These are phyloP conservation scores for Lactarius vividus DNA, from an alignment of 768 basidiomycete genomes.

Conservation along the genomic window DNA sequence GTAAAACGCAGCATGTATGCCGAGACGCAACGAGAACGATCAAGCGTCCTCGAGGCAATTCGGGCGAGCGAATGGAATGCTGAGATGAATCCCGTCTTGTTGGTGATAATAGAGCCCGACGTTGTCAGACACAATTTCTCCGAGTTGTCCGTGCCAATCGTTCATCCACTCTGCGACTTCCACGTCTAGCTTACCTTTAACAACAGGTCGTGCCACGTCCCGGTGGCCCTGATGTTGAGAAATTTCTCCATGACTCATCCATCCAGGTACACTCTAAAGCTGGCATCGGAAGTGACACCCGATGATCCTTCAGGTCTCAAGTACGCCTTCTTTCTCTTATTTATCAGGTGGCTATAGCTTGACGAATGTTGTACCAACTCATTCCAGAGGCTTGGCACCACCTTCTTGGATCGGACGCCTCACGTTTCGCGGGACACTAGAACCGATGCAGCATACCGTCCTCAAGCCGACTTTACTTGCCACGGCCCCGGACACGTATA, in stretches of 20 bases:
- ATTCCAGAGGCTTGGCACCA: slow-evolving; percentile 42
- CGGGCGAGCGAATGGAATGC: slow-evolving; percentile 69
- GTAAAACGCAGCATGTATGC: slow-evolving; percentile 85
- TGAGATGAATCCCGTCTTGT: slow-evolving; percentile 69
- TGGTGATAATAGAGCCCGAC: slow-evolving; percentile 45
- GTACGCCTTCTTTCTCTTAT: slow-evolving; percentile 6
- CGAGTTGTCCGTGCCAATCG: slow-evolving; percentile 48
- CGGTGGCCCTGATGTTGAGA: slow-evolving; percentile 55
- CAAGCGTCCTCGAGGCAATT: slow-evolving; percentile 64
- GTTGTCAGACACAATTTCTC: slow-evolving; percentile 62
- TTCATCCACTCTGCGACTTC: neutral
- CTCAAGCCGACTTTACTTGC: slow-evolving; percentile 58
- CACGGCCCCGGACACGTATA: slow-evolving; percentile 60
- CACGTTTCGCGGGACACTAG: slow-evolving; percentile 57
- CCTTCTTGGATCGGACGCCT: slow-evolving; percentile 66
- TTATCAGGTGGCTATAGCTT: neutral
- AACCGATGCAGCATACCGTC: slow-evolving; percentile 44
- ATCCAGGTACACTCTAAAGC: slow-evolving; percentile 54
- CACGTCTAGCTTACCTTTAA: slow-evolving; percentile 8
- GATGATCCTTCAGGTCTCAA: slow-evolving; percentile 30
- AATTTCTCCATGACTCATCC: slow-evolving; percentile 71
- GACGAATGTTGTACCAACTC: neutral
- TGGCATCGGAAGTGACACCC: slow-evolving; percentile 35
- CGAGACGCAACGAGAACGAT: slow-evolving; percentile 76
- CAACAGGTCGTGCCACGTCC: slow-evolving; percentile 52